A percentile compares a stretch with the other conserved stretches of the same genome.
phyloP scores from a whole-genome alignment of 139 green algal genomes.

The Spirogloea muscicola region DNA sequence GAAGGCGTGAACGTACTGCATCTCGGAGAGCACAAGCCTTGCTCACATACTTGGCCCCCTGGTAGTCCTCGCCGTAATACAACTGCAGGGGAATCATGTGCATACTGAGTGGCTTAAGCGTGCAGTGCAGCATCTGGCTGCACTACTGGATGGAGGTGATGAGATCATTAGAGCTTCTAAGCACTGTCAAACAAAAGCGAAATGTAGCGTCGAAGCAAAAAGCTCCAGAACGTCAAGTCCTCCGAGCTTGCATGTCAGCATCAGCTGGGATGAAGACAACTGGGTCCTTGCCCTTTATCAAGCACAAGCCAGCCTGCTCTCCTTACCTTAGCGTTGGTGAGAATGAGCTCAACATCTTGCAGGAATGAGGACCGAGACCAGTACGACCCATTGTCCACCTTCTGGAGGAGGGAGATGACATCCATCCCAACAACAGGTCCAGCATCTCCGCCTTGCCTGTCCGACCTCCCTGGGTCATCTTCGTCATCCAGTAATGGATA shows the following conservation, averaged over 20 bases:
- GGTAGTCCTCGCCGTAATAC: constrained; percentile 38
- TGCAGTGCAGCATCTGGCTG: too few species aligned
- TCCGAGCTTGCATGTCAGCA: too few species aligned
- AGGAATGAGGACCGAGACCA: constrained; percentile 10
- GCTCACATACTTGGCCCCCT: constrained; percentile 18
- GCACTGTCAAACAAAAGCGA: too few species aligned
- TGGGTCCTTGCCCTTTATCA: too few species aligned
- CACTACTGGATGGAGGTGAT: too few species aligned
- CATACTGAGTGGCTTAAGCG: too few species aligned
- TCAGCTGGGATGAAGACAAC: too few species aligned
- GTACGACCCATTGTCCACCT: constrained; percentile 30
- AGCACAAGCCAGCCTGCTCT: too few species aligned
- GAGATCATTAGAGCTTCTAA: too few species aligned
- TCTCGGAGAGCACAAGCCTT: constrained; percentile 31
- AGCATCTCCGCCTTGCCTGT: not conserved
- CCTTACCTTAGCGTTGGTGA: constrained; percentile 30
- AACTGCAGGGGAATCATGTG: too few species aligned
- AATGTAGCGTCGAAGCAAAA: too few species aligned
- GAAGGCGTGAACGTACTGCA: constrained; percentile 12
- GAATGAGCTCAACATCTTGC: constrained; percentile 37
- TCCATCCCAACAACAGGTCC: constrained; percentile 20
- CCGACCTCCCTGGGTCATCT: not conserved
- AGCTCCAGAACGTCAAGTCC: too few species aligned
- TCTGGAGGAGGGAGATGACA: constrained; percentile 36
- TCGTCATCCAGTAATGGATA: constrained; percentile 22